Base-by-base conservation (phyloP, 768 basidiomycete genomes). In the Solioccasus polychromus region DNA sequence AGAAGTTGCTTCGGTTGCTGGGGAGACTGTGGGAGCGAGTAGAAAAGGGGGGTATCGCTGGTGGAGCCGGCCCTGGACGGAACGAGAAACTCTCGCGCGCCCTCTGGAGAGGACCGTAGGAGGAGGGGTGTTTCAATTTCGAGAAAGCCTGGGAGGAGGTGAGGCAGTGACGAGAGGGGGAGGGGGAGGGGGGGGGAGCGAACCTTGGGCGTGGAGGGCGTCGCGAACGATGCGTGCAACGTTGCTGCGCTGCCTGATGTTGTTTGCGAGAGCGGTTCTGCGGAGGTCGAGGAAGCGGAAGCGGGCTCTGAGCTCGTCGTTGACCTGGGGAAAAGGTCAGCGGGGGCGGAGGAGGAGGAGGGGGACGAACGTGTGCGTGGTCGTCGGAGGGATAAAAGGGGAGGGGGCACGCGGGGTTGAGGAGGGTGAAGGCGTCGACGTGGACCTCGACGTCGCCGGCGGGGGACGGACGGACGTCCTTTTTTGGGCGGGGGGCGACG, bases 1-100 rank as follows among this genome's bases (percentile, higher is more conserved):
- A 97, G 75, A 5, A 96, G 74, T 61, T 96, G 94, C 64, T 96
- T 97, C 3, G 92, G 92, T 66, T 95, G 93, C 63, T 97, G 94
- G 3, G 94, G 94, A 0, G 93, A 96, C 68, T 96, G 94, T 10
- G 90, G 83, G 39, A 96, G 76, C 0, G 94, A 90, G 64, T 92
- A 96, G 62, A 95, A 96, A 29, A 75, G 68, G 29, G 72, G 70
- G 28, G 54, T 38, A 35, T 36, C 35, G 8, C 32, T 28, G 31
- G 74, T 50, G 47, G 35, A 52, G 28, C 30, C 62, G 34, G 71
- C 58, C 35, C 92, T 85, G 20, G 83, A 79, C 39, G 92, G 92
- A 35, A 96, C 92, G 30, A 96, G 78, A 60, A 89, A 97, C 64
- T 97, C 93, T 54, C 93, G 78, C 1, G 93, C 94, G 24, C 93